Conservation (phyloP, 225 moss, liverwort and hornwort species). For the Marchantia polymorpha region DNA sequence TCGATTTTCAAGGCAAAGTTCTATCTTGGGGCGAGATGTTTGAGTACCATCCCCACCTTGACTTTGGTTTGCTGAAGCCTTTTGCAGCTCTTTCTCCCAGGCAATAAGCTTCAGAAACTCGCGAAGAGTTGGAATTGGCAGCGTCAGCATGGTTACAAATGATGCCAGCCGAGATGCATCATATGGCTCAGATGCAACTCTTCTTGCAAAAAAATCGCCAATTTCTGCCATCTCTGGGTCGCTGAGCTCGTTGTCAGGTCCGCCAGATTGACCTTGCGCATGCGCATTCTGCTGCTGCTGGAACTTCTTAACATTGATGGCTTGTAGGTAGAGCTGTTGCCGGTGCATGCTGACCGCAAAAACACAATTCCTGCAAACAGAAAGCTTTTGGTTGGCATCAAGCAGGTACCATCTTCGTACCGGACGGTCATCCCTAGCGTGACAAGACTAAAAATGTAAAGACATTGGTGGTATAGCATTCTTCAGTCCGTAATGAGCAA, state of each 20-base stretch:
- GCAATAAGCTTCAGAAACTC: constrained; percentile 89
- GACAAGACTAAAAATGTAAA: background rate
- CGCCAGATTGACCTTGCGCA: constrained; percentile 51
- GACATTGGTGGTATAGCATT: background rate
- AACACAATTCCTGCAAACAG: constrained; percentile 65
- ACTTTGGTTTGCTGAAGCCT: constrained; percentile 50
- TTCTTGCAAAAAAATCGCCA: constrained; percentile 71
- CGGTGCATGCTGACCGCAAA: constrained; percentile 95
- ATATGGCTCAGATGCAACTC: constrained; percentile 96
- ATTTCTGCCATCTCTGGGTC: constrained; percentile 66
- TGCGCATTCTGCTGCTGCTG: constrained; percentile 64
- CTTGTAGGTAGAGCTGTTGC: constrained; percentile 85
- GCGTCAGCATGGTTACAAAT: constrained; percentile 92
- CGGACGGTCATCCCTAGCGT: background rate
- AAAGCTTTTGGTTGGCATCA: constrained; percentile 10
- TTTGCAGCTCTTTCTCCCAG: constrained; percentile 80
- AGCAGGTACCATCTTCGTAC: background rate
- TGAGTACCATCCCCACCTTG: constrained; percentile 57
- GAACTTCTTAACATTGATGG: constrained; percentile 77
- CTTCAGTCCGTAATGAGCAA: background rate
- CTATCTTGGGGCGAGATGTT: constrained; percentile 67
- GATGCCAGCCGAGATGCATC: constrained; percentile 95
- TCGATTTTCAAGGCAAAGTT: constrained; percentile 82
- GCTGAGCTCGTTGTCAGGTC: constrained; percentile 63
- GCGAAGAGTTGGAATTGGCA: constrained; percentile 81